Evolutionary conservation across 164 flowering plant genomes (phyloP), one percentile per base, ranked within the genome.

Genomic region (Stephania yunnanensis): DNA sequence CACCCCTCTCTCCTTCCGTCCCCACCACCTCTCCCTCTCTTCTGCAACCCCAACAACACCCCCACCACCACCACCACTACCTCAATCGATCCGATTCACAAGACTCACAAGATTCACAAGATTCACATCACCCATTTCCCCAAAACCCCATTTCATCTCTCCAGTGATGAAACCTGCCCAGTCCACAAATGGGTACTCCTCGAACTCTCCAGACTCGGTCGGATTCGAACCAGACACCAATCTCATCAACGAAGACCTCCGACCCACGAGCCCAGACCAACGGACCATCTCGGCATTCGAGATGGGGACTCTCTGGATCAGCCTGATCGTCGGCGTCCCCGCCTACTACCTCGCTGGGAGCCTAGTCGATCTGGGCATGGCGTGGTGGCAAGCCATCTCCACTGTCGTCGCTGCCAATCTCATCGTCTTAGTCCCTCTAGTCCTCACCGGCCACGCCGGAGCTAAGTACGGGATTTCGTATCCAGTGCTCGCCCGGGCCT

Each of bases 311-410:
- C 86, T 93, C 0, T 95, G 99, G 99, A 75, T 95, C 3, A 97
- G 97, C 2, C 86, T 95, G 1, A 97, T 95, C 0, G 97, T 93
- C 4, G 95, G 95, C 4, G 97, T 95, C 2, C 97, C 97, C 0
- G 15, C 93, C 7, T 95, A 88, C 75, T 95, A 95, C 82, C 85
- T 95, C 1, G 98, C 98, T 10, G 95, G 97, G 11, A 91, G 95
- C 79, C 84, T 95, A 0, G 98, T 93, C n/a, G 98, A 95, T 45
- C 87, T 91, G 4, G 98, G 98, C 53, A 95, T 95, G 98, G 84
- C 97, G 0, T 95, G 95, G 97, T 93, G 95, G 97, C 97, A 95
- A 79, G 98, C 94, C 25, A 87, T 95, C 10, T 86, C 88, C 73
- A 91, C 93, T 1, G 95, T 95, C 1, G 90, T 95, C 1, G 82